Evolutionary conservation across 176 grass and related monocot species (phyloP).

Genomic region (Hordeum marinum): DNA sequence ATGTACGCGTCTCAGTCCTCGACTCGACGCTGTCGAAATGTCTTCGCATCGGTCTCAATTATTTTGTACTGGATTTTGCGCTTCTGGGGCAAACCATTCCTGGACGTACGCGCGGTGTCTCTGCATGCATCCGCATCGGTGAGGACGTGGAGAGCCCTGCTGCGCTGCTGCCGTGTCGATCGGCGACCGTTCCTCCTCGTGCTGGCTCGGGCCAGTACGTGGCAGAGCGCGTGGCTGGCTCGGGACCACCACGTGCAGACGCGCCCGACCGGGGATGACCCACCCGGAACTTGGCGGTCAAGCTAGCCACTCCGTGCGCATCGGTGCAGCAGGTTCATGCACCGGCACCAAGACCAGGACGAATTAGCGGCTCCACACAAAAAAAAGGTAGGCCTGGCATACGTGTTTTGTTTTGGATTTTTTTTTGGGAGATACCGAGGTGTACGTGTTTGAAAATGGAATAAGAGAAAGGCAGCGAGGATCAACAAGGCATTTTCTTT

Average conservation of each 20-base stretch:
- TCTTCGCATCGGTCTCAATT: too few relatives aligned
- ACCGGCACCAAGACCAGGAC: not conserved
- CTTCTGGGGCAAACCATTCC: not conserved
- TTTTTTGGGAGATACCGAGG: too few relatives aligned
- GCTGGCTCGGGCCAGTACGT: not conserved
- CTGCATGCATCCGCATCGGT: not conserved
- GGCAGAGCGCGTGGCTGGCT: conserved; percentile 16
- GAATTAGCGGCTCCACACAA: not conserved
- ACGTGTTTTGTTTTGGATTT: not conserved
- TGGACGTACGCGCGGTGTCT: not conserved
- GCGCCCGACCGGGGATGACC: not conserved
- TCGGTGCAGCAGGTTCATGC: not conserved
- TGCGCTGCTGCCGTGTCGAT: not conserved
- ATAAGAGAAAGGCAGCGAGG: not conserved
- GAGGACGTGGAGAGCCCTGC: not conserved
- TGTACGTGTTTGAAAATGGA: not conserved
- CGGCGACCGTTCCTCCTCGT: not conserved
- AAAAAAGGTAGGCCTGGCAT: not conserved
- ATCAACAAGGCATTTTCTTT: too few relatives aligned
- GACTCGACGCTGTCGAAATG: not conserved
- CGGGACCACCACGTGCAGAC: conserved; percentile 22
- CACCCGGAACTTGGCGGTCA: conserved; percentile 28
- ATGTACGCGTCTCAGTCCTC: too few relatives aligned
- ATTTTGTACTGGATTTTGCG: too few relatives aligned
- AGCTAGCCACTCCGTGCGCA: not conserved